phyloP scores from a whole-genome alignment of 257 asterid genomes.

The Thymus mandschuricus region DNA sequence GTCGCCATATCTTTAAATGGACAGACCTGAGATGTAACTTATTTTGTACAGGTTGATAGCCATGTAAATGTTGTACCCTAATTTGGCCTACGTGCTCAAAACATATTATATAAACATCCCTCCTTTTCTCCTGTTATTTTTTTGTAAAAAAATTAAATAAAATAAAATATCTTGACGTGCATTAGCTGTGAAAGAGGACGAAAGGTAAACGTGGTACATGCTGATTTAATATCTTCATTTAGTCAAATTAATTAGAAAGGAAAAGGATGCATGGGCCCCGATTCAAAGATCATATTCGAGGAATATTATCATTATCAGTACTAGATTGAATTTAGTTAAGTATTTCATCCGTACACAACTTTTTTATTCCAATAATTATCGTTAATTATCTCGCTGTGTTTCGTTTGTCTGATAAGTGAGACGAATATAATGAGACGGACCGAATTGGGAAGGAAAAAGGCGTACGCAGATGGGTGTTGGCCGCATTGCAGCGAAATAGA shows the following conservation, averaged over 20 bases:
- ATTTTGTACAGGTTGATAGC: conserved; percentile 32
- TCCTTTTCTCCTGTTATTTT: not conserved
- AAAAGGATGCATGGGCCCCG: not conserved
- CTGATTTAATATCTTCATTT: not conserved
- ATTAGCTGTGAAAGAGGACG: conserved; percentile 22
- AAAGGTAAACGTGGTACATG: not conserved
- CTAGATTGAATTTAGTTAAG: no score
- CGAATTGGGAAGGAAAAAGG: not conserved
- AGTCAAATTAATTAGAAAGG: conserved; percentile 1
- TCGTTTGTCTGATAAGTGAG: no score
- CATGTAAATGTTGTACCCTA: conserved; percentile 32
- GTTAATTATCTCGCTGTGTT: no score
- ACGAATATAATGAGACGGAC: no score
- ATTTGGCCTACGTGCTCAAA: conserved; percentile 18
- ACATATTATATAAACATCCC: not conserved
- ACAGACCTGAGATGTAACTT: not conserved
- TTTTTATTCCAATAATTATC: no score
- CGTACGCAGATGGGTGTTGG: not conserved
- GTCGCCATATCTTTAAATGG: not conserved
- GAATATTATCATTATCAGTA: no score
- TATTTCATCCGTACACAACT: no score
- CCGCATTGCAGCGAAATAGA: no score
- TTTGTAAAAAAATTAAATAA: not conserved
- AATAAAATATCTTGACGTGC: not conserved
- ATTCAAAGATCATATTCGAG: no score